Base-by-base conservation (phyloP, 495 filamentous ascomycete genomes). In the Penicillium psychrofluorescens region DNA sequence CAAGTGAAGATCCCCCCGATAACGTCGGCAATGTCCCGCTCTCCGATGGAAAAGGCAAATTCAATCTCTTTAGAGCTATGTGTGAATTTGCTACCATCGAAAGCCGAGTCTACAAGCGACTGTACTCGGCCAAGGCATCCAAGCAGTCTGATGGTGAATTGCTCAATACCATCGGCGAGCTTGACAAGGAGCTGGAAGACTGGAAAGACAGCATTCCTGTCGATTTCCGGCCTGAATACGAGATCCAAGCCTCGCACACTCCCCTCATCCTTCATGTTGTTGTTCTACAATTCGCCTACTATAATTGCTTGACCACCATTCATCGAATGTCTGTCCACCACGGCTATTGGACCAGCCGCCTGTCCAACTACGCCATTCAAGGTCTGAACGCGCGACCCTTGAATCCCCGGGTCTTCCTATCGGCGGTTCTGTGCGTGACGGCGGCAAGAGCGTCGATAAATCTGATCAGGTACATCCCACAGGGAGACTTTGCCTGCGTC, bases 291-390 rank as follows among this genome's bases (percentile, higher is more conserved):
- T 95, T 97, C 58, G 81, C 88, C 29, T 98, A 98, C 66, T 96
- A 98, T 71, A 98, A 97, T 59, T 94, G 88, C 54, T 72, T 98
- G 43, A 96, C 90, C 11, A 98, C 92, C 1, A 95, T 98, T 42
- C 92, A 98, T 66, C 87, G 92, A 15, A 97, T 97, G 92, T 94
- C 88, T 5, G 83, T 96, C 40, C 92, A 98, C 61, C 94, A 97
- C 58, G 92, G 92, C 2, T 96, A 95, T 68, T 98, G 92, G 92
- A 95, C 90, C 7, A 95, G 86, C 54, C 80, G 92, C 35, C 71
- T 97, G 15, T 95, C 90, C 27, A 91, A 97, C 53, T 98, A 88
- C 61, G 92, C 92, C 2, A 90, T 97, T 35, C 86, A 92, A 54
- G 92, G 92, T 6, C 64, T 95, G 32, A 97, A 95, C 64, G 84